Percentiles rank a stretch among this genome's conserved stretches.
These are phyloP conservation scores for Botrytis tulipae DNA, from an alignment of 2,329 filamentous ascomycete species.

Conservation along the genomic window DNA sequence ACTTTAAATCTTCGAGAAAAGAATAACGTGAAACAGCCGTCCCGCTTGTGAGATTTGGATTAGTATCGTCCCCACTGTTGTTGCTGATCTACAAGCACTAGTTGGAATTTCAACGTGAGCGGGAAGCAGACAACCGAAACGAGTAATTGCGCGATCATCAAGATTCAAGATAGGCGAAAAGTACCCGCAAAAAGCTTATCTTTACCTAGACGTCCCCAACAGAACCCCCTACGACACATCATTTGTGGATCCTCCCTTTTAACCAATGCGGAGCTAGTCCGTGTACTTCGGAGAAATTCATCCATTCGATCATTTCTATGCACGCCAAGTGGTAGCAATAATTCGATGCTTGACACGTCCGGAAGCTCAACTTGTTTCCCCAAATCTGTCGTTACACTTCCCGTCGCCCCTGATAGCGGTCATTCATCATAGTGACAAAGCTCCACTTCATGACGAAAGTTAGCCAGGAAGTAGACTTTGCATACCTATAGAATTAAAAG, in stretches of 20 bases:
- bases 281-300: background rate
- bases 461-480: background rate
- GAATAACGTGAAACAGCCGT: background rate
- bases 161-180: background rate
- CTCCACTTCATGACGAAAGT: background rate
- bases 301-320: background rate
- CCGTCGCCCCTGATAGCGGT: background rate
- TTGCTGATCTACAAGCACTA: background rate
- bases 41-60: background rate
- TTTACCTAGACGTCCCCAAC: background rate
- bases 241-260: background rate
- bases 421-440: background rate
- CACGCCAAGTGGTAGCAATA: background rate
- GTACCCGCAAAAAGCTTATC: slow-evolving; percentile 1
- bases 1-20: background rate
- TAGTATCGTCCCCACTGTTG: background rate
- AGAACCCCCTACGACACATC: background rate
- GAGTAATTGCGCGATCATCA: background rate
- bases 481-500: background rate
- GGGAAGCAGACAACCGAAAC: background rate
- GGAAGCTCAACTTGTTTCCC: background rate
- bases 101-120: background rate
- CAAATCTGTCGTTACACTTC: background rate
- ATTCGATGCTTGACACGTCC: background rate
- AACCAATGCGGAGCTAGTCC: background rate